Base-by-base conservation (phyloP, 768 basidiomycete species). In the Tulasnella sp. region DNA sequence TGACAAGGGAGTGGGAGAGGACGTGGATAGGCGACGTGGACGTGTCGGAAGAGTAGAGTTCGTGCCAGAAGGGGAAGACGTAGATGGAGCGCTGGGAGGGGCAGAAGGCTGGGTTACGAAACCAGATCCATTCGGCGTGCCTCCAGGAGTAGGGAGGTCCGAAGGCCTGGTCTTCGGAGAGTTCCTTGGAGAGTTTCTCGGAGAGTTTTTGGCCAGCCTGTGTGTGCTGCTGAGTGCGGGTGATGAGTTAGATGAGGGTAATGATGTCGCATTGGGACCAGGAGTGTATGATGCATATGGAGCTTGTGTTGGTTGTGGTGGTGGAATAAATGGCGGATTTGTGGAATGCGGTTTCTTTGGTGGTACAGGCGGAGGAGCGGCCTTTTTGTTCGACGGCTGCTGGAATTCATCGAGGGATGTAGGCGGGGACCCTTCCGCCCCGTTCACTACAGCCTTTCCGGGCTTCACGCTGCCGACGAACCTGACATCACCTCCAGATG, bases 61-160 rank as follows among this genome's bases (percentile, higher is more conserved):
- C 60, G 60, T 0, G 68, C 67, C 4, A 19, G 51, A 15, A 17
- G 67, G 66, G 5, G 70, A 70, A 2, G 67, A 61, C 8, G 67
- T 43, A 1, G 68, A 55, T 17, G 62, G 58, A 21, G 62, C 38
- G 21, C 63, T 23, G 34, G 54, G 23, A 23, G 58, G 15, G 29
- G 64, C 55, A 27, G 61, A 48, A 34, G 61, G 54, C 53, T n/a
- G 64, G 56, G 1, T 63, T 65, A 30, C 65, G 45, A 48, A 48
- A 21, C 8, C 34, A 15, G 55, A 56, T 32, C 55, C 55, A 21
- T 32, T 43, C 4, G 55, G 55, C 23, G 55, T 56, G 26, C 55
- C 42, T 43, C 27, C 34, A 38, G 47, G 27, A 38, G 34, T 7
- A 38, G 34, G 34, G 15, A 38, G 34, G 34, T 38, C 34, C 15